Percentiles rank a stretch among this genome's conserved stretches.
These are phyloP conservation scores for Furcasterigmium sp. DNA, from an alignment of 2,329 filamentous ascomycete genomes.

Conservation along the genomic window DNA sequence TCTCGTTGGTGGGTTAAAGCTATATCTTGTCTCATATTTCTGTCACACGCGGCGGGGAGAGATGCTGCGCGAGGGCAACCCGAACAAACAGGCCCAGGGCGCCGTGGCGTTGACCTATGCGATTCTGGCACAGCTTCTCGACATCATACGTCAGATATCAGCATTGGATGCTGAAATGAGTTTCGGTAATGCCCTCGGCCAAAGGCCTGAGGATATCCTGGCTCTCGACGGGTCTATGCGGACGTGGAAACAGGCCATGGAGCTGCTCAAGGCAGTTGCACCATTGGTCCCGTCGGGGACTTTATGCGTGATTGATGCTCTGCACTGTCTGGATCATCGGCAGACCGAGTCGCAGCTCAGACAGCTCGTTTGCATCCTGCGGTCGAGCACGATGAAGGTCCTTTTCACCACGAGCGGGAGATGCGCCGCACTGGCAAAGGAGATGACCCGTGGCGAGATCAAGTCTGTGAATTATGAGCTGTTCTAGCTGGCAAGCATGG, in stretches of 20 bases:
- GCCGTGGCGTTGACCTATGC: neutral
- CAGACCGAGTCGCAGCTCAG: neutral
- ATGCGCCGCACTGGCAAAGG: neutral
- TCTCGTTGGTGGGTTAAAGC: neutral
- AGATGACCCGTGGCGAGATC: neutral
- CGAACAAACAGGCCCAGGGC: neutral
- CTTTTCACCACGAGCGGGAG: neutral
- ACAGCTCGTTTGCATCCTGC: neutral
- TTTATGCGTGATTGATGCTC: neutral
- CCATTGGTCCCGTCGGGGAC: neutral
- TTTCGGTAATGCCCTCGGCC: neutral
- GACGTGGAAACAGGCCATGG: neutral
- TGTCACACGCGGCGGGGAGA: neutral
- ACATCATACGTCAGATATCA: neutral
- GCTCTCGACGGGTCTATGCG: neutral
- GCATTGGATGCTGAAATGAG: neutral
- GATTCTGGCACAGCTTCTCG: neutral
- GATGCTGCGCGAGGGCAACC: neutral
- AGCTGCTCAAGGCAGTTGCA: neutral
- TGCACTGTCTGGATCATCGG: neutral
- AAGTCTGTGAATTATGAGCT: neutral
- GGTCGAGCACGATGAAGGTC: neutral
- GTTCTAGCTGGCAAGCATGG: too few relatives aligned
- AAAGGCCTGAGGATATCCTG: neutral
- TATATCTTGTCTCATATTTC: neutral